Percentiles rank a stretch among this genome's conserved stretches.
These are phyloP conservation scores for Aristolochia contorta DNA, from an alignment of 164 flowering plant genomes.

Conservation along the genomic window DNA sequence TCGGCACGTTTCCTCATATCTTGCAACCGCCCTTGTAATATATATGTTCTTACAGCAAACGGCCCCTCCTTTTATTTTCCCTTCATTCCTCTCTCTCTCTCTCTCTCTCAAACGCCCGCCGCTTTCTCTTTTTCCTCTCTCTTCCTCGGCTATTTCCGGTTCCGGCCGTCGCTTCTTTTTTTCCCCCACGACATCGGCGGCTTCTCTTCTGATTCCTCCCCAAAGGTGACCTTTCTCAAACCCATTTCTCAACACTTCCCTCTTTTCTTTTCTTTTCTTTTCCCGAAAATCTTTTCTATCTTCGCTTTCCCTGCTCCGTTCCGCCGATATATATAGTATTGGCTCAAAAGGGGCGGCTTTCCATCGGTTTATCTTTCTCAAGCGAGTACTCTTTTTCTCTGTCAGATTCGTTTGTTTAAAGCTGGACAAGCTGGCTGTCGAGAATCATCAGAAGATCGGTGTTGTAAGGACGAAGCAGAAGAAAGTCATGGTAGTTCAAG, in stretches of 20 bases:
- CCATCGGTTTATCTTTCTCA: conserved; percentile 3
- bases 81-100: background rate
- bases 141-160: background rate
- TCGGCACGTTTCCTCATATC: conserved; percentile 13
- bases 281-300: background rate
- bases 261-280: background rate
- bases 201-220: background rate
- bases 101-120: background rate
- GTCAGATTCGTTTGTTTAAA: conserved; percentile 1
- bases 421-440: conserved; percentile 25
- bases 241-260: background rate
- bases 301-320: background rate
- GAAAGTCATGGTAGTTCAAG: conserved; percentile 20
- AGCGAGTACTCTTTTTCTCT: background rate
- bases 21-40: conserved; percentile 7
- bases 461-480: conserved; percentile 17
- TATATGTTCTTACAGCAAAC: background rate
- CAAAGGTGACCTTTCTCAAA: background rate
- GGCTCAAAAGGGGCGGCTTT: conserved; percentile 3
- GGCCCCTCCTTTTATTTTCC: background rate
- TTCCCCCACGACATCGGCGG: no score
- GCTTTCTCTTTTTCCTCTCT: background rate
- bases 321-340: background rate
- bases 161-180: background rate
- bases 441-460: conserved; percentile 15